Percentiles rank a stretch among this genome's conserved stretches.
phyloP scores from a whole-genome alignment of 257 asterid species.

The Euphrasia confusa region DNA sequence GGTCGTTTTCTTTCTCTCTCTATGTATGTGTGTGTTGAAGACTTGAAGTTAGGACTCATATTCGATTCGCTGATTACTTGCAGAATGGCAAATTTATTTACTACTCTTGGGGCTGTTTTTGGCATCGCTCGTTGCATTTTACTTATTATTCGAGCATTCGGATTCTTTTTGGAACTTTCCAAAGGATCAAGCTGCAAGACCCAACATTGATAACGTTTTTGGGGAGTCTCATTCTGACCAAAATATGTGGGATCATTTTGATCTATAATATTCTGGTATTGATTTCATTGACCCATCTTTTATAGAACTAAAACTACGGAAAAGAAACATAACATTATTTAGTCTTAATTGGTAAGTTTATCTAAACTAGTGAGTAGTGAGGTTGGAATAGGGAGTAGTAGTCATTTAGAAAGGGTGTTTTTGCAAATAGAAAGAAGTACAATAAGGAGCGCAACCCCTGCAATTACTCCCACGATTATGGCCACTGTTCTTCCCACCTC shows the following conservation, averaged over 20 bases:
- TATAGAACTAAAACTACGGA: neutral
- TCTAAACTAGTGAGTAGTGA: too few relatives aligned
- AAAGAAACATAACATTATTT: neutral
- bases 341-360: neutral
- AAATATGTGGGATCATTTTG: conserved; percentile 47
- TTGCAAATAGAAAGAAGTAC: conserved; percentile 76
- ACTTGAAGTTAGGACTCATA: conserved; percentile 2
- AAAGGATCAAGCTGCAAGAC: conserved; percentile 37
- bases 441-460: conserved; percentile 60
- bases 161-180: conserved; percentile 95
- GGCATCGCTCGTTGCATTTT: conserved; percentile 71
- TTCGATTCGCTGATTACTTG: conserved; percentile 18
- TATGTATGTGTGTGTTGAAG: neutral
- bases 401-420: conserved; percentile 39
- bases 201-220: conserved; percentile 40
- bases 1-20: conserved; percentile 37
- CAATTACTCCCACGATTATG: conserved; percentile 63
- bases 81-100: conserved; percentile 95
- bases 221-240: conserved; percentile 43
- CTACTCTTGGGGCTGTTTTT: conserved; percentile 72
- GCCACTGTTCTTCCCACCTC: conserved; percentile 77
- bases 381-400: neutral
- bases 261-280: conserved; percentile 30
- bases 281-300: neutral
- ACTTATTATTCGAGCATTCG: conserved; percentile 76